Conservation (phyloP, 2,329 filamentous ascomycete genomes). For the Neodidymelliopsis sp. region DNA sequence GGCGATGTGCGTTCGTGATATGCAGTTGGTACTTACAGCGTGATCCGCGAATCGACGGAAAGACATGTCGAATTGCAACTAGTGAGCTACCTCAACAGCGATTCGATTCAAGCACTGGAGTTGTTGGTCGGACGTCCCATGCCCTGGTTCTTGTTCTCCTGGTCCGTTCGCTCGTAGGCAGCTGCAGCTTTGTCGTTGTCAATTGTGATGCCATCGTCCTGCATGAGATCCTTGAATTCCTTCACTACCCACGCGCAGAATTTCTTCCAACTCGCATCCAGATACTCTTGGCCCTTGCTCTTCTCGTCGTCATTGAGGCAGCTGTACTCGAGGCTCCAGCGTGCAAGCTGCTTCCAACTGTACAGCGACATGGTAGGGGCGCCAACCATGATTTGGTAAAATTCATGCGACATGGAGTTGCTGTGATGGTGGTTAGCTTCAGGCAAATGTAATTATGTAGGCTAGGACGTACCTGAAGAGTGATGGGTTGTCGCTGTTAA, state of each 20-base stretch:
- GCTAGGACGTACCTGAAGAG: constrained; percentile 65
- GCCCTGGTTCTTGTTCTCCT: too few species aligned
- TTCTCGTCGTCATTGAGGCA: constrained; percentile 52
- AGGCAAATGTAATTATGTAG: neutral
- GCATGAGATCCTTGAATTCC: neutral
- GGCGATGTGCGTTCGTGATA: too few species aligned
- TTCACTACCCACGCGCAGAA: constrained; percentile 64
- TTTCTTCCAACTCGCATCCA: constrained; percentile 64
- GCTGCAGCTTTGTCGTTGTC: neutral
- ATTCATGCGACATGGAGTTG: constrained; percentile 76
- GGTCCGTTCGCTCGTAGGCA: neutral
- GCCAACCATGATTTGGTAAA: constrained; percentile 78
- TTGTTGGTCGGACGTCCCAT: too few species aligned
- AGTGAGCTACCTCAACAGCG: too few species aligned
- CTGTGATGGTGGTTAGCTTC: constrained; percentile 48
- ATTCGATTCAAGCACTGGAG: too few species aligned
- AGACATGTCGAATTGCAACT: too few species aligned
- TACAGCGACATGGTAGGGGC: constrained; percentile 70
- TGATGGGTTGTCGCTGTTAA: constrained; percentile 78
- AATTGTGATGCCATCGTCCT: neutral
- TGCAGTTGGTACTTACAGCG: too few species aligned
- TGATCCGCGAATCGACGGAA: too few species aligned
- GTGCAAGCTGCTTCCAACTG: constrained; percentile 71
- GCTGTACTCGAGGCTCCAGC: constrained; percentile 57
- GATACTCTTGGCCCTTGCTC: constrained; percentile 52